phyloP scores from a whole-genome alignment of 2,329 filamentous ascomycete genomes.

The Rhynchosporium agropyri region DNA sequence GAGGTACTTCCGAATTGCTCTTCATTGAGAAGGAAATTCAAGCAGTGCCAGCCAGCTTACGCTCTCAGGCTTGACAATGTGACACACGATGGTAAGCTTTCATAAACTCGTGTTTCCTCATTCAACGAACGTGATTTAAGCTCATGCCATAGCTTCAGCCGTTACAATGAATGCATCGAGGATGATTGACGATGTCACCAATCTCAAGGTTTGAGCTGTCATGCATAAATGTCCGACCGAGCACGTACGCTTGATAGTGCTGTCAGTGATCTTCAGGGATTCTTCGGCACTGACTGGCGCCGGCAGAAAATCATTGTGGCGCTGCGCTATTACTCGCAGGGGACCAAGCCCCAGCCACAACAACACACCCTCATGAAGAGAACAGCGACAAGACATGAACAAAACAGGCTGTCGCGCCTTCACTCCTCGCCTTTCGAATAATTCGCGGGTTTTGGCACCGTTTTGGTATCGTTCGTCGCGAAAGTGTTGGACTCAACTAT shows the following conservation, averaged over 20 bases:
- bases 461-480: background rate
- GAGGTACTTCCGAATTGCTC: background rate
- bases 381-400: background rate
- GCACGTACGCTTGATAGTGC: background rate
- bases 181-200: background rate
- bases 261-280: constrained; percentile 11
- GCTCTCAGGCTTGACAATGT: background rate
- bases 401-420: constrained; percentile 12
- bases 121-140: background rate
- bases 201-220: background rate
- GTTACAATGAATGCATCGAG: background rate
- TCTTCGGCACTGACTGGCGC: constrained; percentile 12
- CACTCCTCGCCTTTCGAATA: background rate
- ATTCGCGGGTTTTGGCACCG: background rate
- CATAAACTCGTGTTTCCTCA: background rate
- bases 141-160: background rate
- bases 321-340: background rate
- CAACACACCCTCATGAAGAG: background rate
- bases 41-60: no score
- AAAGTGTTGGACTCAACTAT: background rate
- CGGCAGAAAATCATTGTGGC: constrained; percentile 16
- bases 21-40: background rate
- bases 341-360: background rate
- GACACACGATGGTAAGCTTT: background rate
- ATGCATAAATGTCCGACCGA: constrained; percentile 10